Evolutionary conservation across 129 eudicot species (phyloP), one percentile per base, ranked within the genome.

Genomic region (Oenanthe sinensis): DNA sequence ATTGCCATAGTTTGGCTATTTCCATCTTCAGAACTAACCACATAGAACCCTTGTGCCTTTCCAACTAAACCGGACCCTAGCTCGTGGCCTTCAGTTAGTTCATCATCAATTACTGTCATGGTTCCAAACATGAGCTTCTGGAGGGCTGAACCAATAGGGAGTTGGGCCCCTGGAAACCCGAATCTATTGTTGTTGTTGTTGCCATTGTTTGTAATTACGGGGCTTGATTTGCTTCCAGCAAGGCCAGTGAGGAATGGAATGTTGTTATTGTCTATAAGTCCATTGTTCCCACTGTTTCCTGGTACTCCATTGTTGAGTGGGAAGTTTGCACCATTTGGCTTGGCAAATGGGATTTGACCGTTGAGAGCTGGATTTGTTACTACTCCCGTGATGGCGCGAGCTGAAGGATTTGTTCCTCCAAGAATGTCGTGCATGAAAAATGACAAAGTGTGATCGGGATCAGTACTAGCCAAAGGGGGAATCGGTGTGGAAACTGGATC

Each of bases 51-150:
- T 78, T 90, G 97, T 4, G 95, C 97, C 79, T 88, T 91, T 1
- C 94, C 98, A 19, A 93, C 85, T 69, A 89, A 80, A 8, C 94
- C 92, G 0, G 97, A 90, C 33, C 88, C 88, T 0, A 89, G 89
- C 60, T 89, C 90, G 45, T 86, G 94, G 24, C 97, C 97, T 72
- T 90, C 91, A 11, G 96, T 93, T 19, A 90, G 74, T 82, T 93
- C 94, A 28, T 93, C 98, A 60, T 90, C 92, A 13, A 93, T 84
- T 43, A 84, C 96, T 0, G 90, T 93, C 88, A 90, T 60, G 5
- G 98, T 90, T 40, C 98, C 98, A 76, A 93, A 93, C 98, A 93
- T 93, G 74, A 93, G 90, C 74, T 83, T 86, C 75, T 90, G 94
- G 14, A 92, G 77, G 3, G 89, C 81, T 4, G 83, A 60, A 13